Evolutionary conservation across 2,329 filamentous ascomycete genomes (phyloP).

Genomic region (Daldinia eschscholtzii): DNA sequence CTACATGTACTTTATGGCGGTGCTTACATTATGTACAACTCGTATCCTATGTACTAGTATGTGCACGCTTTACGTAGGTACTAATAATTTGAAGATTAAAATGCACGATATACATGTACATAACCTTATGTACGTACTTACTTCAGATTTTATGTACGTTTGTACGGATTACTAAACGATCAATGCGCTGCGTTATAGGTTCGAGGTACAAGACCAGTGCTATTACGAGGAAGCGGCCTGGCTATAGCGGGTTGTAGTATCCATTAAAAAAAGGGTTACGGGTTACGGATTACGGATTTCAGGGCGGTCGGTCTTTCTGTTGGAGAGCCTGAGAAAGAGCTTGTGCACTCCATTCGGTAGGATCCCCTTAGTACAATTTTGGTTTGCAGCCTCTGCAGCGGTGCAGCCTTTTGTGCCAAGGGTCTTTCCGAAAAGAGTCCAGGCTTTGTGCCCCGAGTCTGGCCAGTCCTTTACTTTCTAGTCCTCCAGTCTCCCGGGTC

Average conservation of each 20-base stretch:
- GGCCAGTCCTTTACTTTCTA: constrained; percentile 7
- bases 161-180: not conserved
- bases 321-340: not conserved
- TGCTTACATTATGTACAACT: too few relatives aligned
- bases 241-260: constrained; percentile 1
- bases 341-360: not conserved
- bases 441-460: constrained; percentile 39
- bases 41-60: too few relatives aligned
- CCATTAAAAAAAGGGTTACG: constrained; percentile 9
- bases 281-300: not conserved
- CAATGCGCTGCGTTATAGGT: not conserved
- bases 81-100: too few relatives aligned
- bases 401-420: constrained; percentile 41
- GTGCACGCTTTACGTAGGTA: not conserved
- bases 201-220: not conserved
- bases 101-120: not conserved
- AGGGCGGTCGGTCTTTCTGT: constrained; percentile 10
- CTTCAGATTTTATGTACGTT: not conserved
- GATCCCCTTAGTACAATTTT: constrained; percentile 14
- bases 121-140: not conserved
- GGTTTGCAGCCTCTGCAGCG: constrained; percentile 5
- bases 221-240: not conserved
- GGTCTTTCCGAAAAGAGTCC: constrained; percentile 44
- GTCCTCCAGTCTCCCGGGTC: constrained; percentile 11
- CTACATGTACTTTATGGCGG: not conserved